Percentiles rank a stretch among this genome's conserved stretches.
Evolutionary conservation across 208 protist genomes (phyloP).

Genomic region (Trichomonas gallinae): DNA sequence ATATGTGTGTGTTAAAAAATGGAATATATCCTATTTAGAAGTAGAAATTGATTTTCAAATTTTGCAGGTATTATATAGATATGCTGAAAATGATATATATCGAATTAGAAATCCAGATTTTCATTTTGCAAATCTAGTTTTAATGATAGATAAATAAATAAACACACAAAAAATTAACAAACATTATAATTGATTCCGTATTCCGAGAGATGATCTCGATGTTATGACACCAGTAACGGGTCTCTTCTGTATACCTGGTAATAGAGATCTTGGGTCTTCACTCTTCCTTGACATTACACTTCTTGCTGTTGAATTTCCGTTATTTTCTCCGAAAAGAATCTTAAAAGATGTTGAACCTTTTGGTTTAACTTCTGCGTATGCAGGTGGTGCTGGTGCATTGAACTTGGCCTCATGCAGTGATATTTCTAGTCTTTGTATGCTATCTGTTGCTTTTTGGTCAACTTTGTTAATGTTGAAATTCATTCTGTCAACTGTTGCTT

Average conservation of each 20-base stretch:
- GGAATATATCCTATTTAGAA: too few species aligned
- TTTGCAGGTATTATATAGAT: too few species aligned
- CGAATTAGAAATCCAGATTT: too few species aligned
- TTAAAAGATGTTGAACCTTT: not conserved
- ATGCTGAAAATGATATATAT: too few species aligned
- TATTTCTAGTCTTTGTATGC: not conserved
- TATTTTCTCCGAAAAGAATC: not conserved
- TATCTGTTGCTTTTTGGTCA: not conserved
- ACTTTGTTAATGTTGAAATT: not conserved
- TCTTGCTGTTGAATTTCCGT: not conserved
- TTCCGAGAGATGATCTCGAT: not conserved
- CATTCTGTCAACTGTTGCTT: not conserved
- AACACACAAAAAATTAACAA: not conserved
- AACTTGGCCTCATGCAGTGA: not conserved
- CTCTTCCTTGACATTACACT: not conserved
- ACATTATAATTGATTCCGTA: not conserved
- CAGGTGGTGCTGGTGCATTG: not conserved
- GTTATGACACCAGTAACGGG: not conserved
- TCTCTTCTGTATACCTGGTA: not conserved
- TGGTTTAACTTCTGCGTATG: not conserved
- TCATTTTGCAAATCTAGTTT: too few species aligned
- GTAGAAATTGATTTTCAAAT: too few species aligned
- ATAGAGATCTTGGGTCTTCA: not conserved
- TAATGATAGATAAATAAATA: too few species aligned
- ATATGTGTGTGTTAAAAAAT: too few species aligned